Percentiles rank a stretch among this genome's conserved stretches.
phyloP scores from a whole-genome alignment of 371 early-diverging fungal genomes.

The Basidiobolus meristosporus region DNA sequence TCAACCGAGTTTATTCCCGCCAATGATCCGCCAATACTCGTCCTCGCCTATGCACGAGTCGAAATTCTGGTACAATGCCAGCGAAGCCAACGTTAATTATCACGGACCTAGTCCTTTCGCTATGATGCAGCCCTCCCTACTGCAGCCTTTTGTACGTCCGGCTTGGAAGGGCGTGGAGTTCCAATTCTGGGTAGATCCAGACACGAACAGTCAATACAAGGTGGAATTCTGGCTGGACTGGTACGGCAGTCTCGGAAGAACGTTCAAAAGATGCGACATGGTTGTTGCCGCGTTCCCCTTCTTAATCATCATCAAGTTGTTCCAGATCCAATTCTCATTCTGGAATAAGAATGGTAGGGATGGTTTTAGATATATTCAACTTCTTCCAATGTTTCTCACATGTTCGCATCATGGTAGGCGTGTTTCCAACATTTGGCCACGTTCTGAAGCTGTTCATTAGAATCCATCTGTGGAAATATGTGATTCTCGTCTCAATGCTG shows the following conservation, averaged over 20 bases:
- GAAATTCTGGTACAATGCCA: conserved; percentile 32
- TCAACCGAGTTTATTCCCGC: conserved; percentile 13
- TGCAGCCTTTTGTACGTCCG: no score
- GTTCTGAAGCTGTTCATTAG: conserved; percentile 5
- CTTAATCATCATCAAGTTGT: conserved; percentile 32
- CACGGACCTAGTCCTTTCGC: conserved; percentile 54
- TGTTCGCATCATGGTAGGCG: no score
- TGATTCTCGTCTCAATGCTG: conserved; percentile 1
- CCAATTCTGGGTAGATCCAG: conserved; percentile 51
- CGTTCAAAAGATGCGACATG: conserved; percentile 51
- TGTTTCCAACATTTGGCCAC: background rate
- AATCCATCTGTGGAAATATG: conserved; percentile 15
- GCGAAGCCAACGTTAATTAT: conserved; percentile 30
- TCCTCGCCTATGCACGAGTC: conserved; percentile 50
- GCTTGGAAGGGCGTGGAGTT: conserved; percentile 33
- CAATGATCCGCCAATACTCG: conserved; percentile 45
- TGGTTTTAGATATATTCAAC: background rate
- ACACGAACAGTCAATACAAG: conserved; percentile 21
- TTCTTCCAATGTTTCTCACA: background rate
- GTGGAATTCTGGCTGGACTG: conserved; percentile 37
- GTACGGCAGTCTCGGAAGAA: conserved; percentile 52
- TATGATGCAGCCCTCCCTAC: conserved; percentile 11
- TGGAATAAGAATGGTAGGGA: conserved; percentile 28
- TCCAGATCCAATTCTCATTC: conserved; percentile 32
- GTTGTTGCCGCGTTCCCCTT: conserved; percentile 44